Conservation (phyloP, 352 stramenopile species). For the Phytophthora podocarpi region DNA sequence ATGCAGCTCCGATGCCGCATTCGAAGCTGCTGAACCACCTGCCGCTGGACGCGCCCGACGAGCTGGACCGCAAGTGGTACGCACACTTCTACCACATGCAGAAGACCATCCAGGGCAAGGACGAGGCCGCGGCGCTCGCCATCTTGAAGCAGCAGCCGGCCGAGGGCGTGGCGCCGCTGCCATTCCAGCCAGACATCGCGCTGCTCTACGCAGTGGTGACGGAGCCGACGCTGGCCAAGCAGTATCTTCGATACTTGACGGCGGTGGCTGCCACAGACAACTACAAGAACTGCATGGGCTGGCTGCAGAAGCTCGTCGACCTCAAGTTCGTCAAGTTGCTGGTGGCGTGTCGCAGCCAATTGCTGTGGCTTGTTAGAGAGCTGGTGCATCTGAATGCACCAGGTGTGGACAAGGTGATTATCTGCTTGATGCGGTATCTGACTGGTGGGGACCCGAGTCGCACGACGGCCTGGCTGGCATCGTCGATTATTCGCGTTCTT, state of each 20-base stretch:
- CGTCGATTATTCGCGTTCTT: constrained; percentile 77
- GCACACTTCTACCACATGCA: constrained; percentile 88
- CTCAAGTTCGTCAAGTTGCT: constrained; percentile 82
- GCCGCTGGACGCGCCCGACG: constrained; percentile 75
- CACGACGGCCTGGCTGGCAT: constrained; percentile 79
- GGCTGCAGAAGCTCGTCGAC: constrained; percentile 85
- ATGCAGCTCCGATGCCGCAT: constrained; percentile 40
- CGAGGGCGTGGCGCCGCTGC: constrained; percentile 39
- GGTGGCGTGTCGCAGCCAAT: constrained; percentile 72
- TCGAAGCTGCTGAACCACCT: constrained; percentile 80
- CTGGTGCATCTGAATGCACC: constrained; percentile 77
- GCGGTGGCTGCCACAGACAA: constrained; percentile 56
- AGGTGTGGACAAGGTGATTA: constrained; percentile 76
- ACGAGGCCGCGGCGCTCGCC: constrained; percentile 54
- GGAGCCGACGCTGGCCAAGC: constrained; percentile 70
- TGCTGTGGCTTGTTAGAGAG: constrained; percentile 82
- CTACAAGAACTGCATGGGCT: constrained; percentile 79
- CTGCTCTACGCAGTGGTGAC: constrained; percentile 81
- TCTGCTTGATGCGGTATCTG: constrained; percentile 77
- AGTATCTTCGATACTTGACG: constrained; percentile 79
- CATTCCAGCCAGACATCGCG: constrained; percentile 81
- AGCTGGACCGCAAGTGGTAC: constrained; percentile 88
- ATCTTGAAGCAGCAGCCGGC: constrained; percentile 67
- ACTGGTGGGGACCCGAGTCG: constrained; percentile 67
- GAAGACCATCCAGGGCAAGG: constrained; percentile 78